These are phyloP conservation scores for Eleusine indica DNA, from an alignment of 176 grass and related monocot genomes.

Conservation along the genomic window DNA sequence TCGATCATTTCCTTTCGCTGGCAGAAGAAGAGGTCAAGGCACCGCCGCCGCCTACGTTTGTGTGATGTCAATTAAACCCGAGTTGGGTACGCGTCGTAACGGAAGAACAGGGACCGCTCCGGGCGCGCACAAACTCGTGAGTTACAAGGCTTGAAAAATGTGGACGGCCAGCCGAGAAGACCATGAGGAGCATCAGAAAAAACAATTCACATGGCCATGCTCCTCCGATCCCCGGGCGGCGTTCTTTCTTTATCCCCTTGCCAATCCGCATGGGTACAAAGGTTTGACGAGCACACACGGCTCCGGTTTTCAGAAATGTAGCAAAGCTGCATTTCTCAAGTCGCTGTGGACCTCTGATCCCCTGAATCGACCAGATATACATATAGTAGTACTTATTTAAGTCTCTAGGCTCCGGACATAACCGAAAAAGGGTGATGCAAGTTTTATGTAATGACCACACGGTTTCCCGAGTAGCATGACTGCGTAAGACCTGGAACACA, in stretches of 20 bases:
- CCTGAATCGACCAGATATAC: too few relatives aligned
- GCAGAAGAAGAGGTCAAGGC: neutral
- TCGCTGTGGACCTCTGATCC: too few relatives aligned
- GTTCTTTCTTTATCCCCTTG: conserved; percentile 23
- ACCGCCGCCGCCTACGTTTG: neutral
- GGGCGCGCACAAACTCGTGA: conserved; percentile 31
- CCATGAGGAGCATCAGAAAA: neutral
- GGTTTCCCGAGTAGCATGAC: neutral
- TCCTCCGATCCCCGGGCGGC: neutral
- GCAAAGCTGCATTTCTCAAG: neutral
- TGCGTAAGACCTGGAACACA: neutral
- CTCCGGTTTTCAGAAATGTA: neutral
- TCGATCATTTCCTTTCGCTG: neutral
- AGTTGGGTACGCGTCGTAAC: conserved; percentile 36
- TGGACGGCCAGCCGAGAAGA: neutral
- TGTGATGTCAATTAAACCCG: conserved; percentile 30
- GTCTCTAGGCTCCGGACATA: too few relatives aligned
- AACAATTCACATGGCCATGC: conserved; percentile 31
- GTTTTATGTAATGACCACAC: too few relatives aligned
- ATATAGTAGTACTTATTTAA: too few relatives aligned
- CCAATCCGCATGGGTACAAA: conserved; percentile 6
- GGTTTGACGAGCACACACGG: conserved; percentile 23
- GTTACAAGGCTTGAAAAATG: conserved; percentile 29
- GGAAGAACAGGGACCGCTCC: neutral
- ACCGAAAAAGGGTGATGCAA: too few relatives aligned